These are phyloP conservation scores for Stenogyne calaminthoides DNA, from an alignment of 305 asterid genomes.

Conservation along the genomic window DNA sequence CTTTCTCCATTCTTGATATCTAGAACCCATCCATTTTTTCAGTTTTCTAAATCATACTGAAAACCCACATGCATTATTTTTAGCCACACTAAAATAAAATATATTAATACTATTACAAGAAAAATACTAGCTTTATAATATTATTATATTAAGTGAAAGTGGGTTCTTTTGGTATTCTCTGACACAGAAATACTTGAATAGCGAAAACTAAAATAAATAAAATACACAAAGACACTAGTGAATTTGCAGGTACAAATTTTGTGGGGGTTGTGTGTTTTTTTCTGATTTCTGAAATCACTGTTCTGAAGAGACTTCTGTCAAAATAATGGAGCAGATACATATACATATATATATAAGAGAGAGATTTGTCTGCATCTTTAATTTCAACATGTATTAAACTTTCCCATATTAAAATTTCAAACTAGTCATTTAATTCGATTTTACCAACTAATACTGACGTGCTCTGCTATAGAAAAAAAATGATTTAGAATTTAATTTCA, in stretches of 20 bases:
- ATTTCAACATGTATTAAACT: background rate
- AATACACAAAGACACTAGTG: background rate
- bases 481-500: too few relatives aligned
- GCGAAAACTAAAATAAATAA: background rate
- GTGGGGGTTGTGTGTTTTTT: background rate
- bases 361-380: conserved; percentile 22
- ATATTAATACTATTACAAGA: background rate
- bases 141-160: conserved; percentile 9
- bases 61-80: conserved; percentile 30
- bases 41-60: conserved; percentile 25
- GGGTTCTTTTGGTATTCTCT: conserved; percentile 33
- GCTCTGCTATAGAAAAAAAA: too few relatives aligned
- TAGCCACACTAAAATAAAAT: background rate
- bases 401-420: too few relatives aligned
- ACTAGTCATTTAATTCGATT: too few relatives aligned
- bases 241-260: background rate
- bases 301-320: conserved; percentile 33
- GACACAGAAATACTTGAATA: conserved; percentile 19
- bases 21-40: conserved; percentile 45
- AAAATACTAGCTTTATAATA: background rate
- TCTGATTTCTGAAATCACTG: background rate
- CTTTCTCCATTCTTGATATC: conserved; percentile 52
- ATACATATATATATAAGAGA: background rate
- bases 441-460: too few relatives aligned
- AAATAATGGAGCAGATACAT: conserved; percentile 29